Conservation (phyloP, 257 asterid genomes). For the Verbascum thapsus region DNA sequence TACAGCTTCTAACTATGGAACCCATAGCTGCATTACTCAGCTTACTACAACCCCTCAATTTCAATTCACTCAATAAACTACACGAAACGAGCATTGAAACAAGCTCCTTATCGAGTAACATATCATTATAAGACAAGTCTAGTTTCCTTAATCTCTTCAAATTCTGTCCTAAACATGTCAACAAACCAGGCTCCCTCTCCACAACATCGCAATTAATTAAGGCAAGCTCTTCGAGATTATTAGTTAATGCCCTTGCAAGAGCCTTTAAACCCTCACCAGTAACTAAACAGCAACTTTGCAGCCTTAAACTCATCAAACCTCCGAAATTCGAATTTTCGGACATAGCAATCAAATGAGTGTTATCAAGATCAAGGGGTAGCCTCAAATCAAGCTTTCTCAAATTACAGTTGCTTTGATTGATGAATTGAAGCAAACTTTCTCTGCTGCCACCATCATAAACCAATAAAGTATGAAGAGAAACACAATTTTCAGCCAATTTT, state of each 20-base stretch:
- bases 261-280: constrained; percentile 66
- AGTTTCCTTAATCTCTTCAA: constrained; percentile 58
- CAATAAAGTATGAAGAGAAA: constrained; percentile 50
- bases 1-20: constrained; percentile 50
- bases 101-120: constrained; percentile 68
- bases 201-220: constrained; percentile 68
- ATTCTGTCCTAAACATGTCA: constrained; percentile 64
- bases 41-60: constrained; percentile 60
- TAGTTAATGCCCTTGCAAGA: constrained; percentile 41
- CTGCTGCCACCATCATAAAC: constrained; percentile 76
- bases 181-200: constrained; percentile 65
- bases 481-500: constrained; percentile 45
- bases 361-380: constrained; percentile 77
- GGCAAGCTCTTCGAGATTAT: constrained; percentile 57
- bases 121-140: constrained; percentile 74
- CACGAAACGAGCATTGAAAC: constrained; percentile 70
- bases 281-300: constrained; percentile 76
- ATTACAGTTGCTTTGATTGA: constrained; percentile 43
- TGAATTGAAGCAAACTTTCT: constrained; percentile 65
- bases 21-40: constrained; percentile 39
- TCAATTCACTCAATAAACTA: constrained; percentile 54
- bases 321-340: constrained; percentile 58
- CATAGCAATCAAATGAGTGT: constrained; percentile 59
- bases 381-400: constrained; percentile 61
- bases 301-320: constrained; percentile 48